Evolutionary conservation across 768 basidiomycete species (phyloP).

Genomic region (Kwoniella pini): DNA sequence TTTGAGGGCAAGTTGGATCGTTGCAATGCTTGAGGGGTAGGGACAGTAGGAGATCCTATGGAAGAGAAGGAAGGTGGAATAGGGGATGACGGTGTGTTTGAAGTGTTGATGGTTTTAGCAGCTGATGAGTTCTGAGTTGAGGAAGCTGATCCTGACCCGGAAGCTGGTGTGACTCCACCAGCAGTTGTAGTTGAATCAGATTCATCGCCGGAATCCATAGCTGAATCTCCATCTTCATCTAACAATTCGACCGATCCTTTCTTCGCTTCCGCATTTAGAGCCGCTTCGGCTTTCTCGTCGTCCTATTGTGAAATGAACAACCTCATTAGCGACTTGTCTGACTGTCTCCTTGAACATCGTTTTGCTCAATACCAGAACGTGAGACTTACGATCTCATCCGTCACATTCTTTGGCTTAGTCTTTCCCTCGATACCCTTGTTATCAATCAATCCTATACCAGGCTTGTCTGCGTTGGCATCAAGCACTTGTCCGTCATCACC

Average conservation of each 20-base stretch:
- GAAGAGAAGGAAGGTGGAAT: conserved; percentile 37
- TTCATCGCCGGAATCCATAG: conserved; percentile 46
- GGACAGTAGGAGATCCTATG: conserved; percentile 42
- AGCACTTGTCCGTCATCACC: conserved; percentile 57
- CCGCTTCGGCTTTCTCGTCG: conserved; percentile 10
- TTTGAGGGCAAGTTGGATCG: conserved; percentile 3
- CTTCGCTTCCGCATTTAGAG: conserved; percentile 20
- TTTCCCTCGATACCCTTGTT: conserved; percentile 27
- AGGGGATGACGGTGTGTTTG: conserved; percentile 17
- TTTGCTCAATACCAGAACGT: too few species aligned
- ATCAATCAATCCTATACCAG: conserved; percentile 22
- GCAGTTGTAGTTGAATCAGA: conserved; percentile 34
- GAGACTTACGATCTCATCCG: conserved; percentile 34
- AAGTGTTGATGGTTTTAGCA: conserved; percentile 8
- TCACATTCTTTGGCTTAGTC: conserved; percentile 34
- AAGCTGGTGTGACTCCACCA: neutral
- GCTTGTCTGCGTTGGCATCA: conserved; percentile 18
- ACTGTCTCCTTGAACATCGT: too few species aligned
- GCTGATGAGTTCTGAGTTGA: conserved; percentile 29
- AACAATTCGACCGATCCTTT: conserved; percentile 33
- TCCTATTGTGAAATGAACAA: too few species aligned
- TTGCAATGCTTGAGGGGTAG: conserved; percentile 37
- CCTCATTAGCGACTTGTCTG: too few species aligned
- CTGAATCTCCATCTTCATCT: conserved; percentile 49
- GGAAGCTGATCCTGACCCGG: neutral